A percentile compares a stretch with the other conserved stretches of the same genome.
These are phyloP conservation scores for Cladosporium sp. DNA, from an alignment of 2,329 filamentous ascomycete genomes.

Conservation along the genomic window DNA sequence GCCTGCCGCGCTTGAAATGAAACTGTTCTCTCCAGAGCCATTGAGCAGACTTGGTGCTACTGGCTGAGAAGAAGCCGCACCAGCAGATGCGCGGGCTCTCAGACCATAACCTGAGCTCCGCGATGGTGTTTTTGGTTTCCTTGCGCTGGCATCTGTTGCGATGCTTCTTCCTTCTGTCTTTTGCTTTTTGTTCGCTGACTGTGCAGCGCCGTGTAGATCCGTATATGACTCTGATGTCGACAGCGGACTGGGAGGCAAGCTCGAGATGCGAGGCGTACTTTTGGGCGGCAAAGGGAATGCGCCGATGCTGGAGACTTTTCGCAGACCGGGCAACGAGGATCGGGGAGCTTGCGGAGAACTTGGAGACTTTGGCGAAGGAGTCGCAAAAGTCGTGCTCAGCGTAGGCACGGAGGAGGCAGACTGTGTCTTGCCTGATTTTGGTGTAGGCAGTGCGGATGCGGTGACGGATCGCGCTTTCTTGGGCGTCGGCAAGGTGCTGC, in stretches of 20 bases:
- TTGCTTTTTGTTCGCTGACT: slow-evolving; percentile 34
- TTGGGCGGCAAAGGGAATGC: slow-evolving; percentile 89
- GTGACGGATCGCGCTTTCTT: slow-evolving; percentile 44
- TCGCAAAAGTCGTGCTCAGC: slow-evolving; percentile 44
- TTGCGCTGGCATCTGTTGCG: slow-evolving; percentile 32
- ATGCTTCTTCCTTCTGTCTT: slow-evolving; percentile 35
- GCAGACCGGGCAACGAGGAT: slow-evolving; percentile 46
- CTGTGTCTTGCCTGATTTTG: slow-evolving; percentile 41
- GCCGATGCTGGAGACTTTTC: slow-evolving; percentile 90
- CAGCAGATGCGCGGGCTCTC: slow-evolving; percentile 46
- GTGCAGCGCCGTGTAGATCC: slow-evolving; percentile 37
- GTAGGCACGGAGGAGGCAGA: slow-evolving; percentile 57
- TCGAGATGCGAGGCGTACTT: slow-evolving; percentile 59
- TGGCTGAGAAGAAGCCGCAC: slow-evolving; percentile 30
- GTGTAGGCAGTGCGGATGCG: slow-evolving; percentile 56
- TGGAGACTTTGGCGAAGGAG: slow-evolving; percentile 4
- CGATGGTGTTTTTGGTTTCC: slow-evolving; percentile 27
- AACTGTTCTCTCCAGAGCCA: slow-evolving; percentile 73
- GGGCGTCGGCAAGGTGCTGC: slow-evolving; percentile 37
- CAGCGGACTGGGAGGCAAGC: slow-evolving; percentile 59
- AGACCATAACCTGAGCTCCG: slow-evolving; percentile 43
- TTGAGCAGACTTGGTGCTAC: slow-evolving; percentile 71
- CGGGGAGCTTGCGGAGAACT: slow-evolving; percentile 15
- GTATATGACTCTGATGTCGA: slow-evolving; percentile 49
- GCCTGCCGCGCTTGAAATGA: slow-evolving; percentile 62